phyloP scores from a whole-genome alignment of 2,329 filamentous ascomycete species.

The Graphiopsis chlorocephala region DNA sequence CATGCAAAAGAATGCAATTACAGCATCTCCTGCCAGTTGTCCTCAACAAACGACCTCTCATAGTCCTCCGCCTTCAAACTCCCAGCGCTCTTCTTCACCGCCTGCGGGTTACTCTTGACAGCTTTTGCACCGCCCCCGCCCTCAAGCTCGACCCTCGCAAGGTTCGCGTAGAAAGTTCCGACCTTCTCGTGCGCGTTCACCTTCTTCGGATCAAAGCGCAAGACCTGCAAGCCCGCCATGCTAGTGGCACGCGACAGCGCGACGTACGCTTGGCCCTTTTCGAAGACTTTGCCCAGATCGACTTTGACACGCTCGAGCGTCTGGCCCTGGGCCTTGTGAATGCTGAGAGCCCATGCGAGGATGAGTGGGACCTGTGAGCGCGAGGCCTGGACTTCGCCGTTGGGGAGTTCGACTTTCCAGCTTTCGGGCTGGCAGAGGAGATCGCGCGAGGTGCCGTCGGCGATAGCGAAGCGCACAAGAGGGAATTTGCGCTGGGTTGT shows the following conservation, averaged over 20 bases:
- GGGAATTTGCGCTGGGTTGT: constrained; percentile 65
- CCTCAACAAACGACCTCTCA: constrained; percentile 22
- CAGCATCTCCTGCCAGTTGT: constrained; percentile 12
- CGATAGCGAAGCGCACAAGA: constrained; percentile 76
- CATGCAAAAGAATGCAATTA: background rate
- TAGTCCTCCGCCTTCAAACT: constrained; percentile 22
- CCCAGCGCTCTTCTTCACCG: background rate
- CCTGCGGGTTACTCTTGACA: background rate
- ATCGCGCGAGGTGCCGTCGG: constrained; percentile 71
- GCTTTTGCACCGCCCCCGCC: constrained; percentile 17
- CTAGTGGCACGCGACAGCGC: constrained; percentile 88
- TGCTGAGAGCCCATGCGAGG: constrained; percentile 92
- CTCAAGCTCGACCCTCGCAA: constrained; percentile 66
- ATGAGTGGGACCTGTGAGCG: constrained; percentile 77
- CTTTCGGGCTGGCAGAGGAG: constrained; percentile 82
- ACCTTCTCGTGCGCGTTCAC: constrained; percentile 93
- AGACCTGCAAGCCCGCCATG: constrained; percentile 81
- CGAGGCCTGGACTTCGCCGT: constrained; percentile 86
- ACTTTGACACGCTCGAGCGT: constrained; percentile 93
- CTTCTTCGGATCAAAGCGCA: constrained; percentile 83
- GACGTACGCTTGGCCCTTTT: constrained; percentile 97
- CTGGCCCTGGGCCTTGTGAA: constrained; percentile 97
- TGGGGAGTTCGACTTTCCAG: constrained; percentile 97
- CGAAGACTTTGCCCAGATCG: constrained; percentile 86
- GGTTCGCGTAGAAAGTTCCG: constrained; percentile 76